These are phyloP conservation scores for Cladophialophora psammophila DNA, from an alignment of 2,329 filamentous ascomycete genomes.

Conservation along the genomic window DNA sequence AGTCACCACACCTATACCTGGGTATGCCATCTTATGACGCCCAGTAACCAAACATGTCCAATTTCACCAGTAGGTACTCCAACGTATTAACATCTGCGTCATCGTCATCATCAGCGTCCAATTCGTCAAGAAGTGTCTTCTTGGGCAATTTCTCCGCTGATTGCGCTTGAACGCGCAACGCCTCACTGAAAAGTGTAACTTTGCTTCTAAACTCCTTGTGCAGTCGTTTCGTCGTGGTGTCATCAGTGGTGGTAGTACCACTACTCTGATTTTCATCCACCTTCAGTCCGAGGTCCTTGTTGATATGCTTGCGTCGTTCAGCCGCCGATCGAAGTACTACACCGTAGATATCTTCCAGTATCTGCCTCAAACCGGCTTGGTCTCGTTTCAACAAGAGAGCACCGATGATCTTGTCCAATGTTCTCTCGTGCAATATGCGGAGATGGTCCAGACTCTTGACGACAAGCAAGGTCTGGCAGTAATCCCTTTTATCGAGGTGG, in stretches of 20 bases:
- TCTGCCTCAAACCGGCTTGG: conserved; percentile 73
- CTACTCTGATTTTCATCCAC: conserved; percentile 7
- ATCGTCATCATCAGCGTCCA: conserved; percentile 40
- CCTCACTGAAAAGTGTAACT: conserved; percentile 73
- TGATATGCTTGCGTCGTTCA: conserved; percentile 40
- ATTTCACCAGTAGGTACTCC: conserved; percentile 70
- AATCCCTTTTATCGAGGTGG: conserved; percentile 59
- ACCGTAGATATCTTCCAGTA: conserved; percentile 79
- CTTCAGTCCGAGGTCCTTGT: not conserved
- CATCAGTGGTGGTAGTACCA: conserved; percentile 49
- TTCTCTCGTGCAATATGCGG: conserved; percentile 72
- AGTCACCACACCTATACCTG: not conserved
- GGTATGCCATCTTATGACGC: not conserved
- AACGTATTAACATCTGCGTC: conserved; percentile 58
- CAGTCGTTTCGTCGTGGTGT: conserved; percentile 57
- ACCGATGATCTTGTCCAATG: conserved; percentile 77
- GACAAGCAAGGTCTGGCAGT: conserved; percentile 55
- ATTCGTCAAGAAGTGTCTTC: conserved; percentile 43
- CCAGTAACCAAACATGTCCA: conserved; percentile 75
- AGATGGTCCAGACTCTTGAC: conserved; percentile 71
- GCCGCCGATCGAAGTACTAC: conserved; percentile 73
- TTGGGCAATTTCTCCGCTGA: conserved; percentile 46
- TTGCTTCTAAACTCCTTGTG: conserved; percentile 75
- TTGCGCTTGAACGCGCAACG: conserved; percentile 72
- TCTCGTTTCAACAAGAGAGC: conserved; percentile 75